These are phyloP conservation scores for Oryza officinalis DNA, from an alignment of 176 grass and related monocot species.

Conservation along the genomic window DNA sequence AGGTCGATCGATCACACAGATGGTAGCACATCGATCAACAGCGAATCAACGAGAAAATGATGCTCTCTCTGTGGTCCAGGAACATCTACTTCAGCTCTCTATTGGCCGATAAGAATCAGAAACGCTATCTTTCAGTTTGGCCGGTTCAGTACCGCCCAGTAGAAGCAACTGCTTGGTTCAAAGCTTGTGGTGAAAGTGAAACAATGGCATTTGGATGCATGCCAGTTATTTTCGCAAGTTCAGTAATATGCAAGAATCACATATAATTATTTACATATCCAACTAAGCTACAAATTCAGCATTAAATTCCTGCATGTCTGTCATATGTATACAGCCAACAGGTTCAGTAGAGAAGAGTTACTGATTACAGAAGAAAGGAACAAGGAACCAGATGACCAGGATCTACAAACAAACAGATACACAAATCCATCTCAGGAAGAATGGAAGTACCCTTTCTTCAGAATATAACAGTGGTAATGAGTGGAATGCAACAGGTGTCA, in stretches of 20 bases:
- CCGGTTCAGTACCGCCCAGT: not conserved
- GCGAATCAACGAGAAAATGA: slow-evolving; percentile 12
- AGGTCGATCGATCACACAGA: not conserved
- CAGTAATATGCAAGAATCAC: not conserved
- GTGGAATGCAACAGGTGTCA: slow-evolving; percentile 8
- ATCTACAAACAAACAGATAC: not conserved
- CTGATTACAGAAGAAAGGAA: not conserved
- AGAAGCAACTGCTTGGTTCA: slow-evolving; percentile 4
- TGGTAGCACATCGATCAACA: slow-evolving; percentile 12
- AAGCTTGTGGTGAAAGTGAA: not conserved
- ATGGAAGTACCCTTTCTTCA: not conserved
- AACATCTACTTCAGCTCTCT: slow-evolving; percentile 11
- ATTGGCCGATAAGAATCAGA: not conserved
- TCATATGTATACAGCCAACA: not conserved
- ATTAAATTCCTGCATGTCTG: not conserved
- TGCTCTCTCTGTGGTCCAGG: slow-evolving; percentile 5
- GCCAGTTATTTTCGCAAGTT: not conserved
- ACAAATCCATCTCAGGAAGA: not conserved
- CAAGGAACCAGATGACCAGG: not conserved
- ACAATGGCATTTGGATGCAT: not conserved
- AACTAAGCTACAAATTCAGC: not conserved
- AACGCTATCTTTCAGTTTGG: not conserved
- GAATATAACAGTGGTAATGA: not conserved
- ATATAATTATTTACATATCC: not conserved
- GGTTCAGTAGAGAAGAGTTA: not conserved